Conservation (phyloP, 306 rosid species). For the Canavalia gladiata region DNA sequence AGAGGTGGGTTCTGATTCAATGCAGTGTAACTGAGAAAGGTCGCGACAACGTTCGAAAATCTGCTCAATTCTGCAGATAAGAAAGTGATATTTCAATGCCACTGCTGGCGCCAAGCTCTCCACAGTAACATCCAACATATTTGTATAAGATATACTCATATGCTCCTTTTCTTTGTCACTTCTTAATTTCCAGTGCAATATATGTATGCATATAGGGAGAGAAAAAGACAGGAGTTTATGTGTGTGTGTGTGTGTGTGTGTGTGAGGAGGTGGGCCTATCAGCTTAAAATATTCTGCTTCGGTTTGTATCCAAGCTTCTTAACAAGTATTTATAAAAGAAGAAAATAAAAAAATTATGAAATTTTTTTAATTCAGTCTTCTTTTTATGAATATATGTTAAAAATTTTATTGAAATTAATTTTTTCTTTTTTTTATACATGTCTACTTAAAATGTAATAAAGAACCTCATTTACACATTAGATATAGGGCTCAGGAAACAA, state of each 20-base stretch:
- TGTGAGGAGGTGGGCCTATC: neutral
- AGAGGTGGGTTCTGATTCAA: conserved; percentile 54
- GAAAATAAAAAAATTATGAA: too few relatives aligned
- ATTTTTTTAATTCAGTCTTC: too few relatives aligned
- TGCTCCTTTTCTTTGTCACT: conserved; percentile 32
- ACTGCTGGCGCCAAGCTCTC: conserved; percentile 37
- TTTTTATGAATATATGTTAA: too few relatives aligned
- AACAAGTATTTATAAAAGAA: too few relatives aligned
- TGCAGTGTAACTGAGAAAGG: conserved; percentile 26
- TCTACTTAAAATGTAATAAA: neutral
- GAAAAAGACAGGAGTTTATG: conserved; percentile 8
- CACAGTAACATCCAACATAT: conserved; percentile 24
- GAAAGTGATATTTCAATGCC: conserved; percentile 43
- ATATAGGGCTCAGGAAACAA: conserved; percentile 54
- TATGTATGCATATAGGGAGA: neutral
- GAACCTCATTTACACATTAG: conserved; percentile 21
- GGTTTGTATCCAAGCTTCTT: too few relatives aligned
- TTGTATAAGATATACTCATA: neutral
- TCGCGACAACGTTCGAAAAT: conserved; percentile 39
- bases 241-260: neutral
- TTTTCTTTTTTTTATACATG: too few relatives aligned
- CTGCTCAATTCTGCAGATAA: conserved; percentile 29
- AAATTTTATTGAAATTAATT: too few relatives aligned
- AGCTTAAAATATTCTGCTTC: neutral
- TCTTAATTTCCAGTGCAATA: conserved; percentile 41